A percentile compares a stretch with the other conserved stretches of the same genome.
Conservation (phyloP, 148 eudicot species). For the Persicaria maculosa region DNA sequence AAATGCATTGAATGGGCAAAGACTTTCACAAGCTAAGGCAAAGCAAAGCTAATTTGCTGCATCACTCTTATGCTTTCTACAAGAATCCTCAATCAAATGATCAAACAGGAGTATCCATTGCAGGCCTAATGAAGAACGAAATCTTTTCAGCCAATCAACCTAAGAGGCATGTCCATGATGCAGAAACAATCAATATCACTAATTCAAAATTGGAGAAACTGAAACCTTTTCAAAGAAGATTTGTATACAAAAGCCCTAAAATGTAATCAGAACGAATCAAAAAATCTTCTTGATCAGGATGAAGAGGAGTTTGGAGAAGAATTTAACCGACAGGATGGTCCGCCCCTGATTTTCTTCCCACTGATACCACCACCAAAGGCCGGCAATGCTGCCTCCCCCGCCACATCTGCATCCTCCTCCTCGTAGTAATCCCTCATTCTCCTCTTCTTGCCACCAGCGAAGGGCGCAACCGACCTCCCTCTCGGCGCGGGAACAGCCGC, state of each 20-base stretch:
- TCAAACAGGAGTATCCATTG: not conserved
- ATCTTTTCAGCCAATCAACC: not conserved
- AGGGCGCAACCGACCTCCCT: constrained; percentile 10
- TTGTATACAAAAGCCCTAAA: not conserved
- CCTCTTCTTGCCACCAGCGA: constrained; percentile 25
- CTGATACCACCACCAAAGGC: constrained; percentile 20
- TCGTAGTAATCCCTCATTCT: constrained; percentile 27
- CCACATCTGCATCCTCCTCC: constrained; percentile 29
- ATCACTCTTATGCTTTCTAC: too few relatives aligned
- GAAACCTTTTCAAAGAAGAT: not conserved
- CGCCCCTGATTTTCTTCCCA: constrained; percentile 15
- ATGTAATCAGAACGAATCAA: not conserved
- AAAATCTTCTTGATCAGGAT: not conserved
- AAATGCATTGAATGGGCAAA: not conserved
- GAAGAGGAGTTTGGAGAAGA: not conserved
- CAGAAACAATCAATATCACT: constrained; percentile 1
- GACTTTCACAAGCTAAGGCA: not conserved
- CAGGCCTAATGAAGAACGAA: not conserved
- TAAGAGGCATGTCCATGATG: not conserved
- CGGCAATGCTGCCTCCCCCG: constrained; percentile 21
- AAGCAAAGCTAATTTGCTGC: too few relatives aligned
- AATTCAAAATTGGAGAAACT: not conserved
- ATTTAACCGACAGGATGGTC: constrained; percentile 39
- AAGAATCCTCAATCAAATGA: not conserved
- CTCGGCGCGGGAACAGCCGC: constrained; percentile 22